Evolutionary conservation across 1,139 yeast species (phyloP), one percentile per base, ranked within the genome.

Genomic region (Geotrichum restrictum): DNA sequence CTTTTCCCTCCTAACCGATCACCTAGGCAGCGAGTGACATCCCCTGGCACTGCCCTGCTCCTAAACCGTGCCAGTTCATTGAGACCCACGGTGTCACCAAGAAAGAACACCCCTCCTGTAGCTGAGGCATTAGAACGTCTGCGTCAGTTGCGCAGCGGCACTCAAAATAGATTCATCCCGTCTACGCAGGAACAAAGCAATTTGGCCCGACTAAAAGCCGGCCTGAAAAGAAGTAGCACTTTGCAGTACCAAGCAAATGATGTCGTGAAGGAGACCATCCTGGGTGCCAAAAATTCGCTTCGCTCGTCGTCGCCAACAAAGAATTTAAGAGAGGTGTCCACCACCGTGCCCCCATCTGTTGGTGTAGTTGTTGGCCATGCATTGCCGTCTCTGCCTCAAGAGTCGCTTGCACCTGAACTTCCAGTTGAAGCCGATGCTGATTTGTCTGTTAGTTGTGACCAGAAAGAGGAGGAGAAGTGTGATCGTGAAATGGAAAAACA

Each of bases 191-290:
- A 42, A n/a, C 53, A 58, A 24, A 60, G 60, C 29, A 55, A 57
- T 1, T 50, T 63, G 19, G 58, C 57, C 2, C 57, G 57, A 14
- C 59, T 59, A 18, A 58, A 59, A 32, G 56, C 60, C 29, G 56
- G 56, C 18, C 52, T 63, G 32, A 54, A 55, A 43, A 52, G 63
- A 48, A 59, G 62, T 11, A 59, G 56, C 44, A 59, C 68, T 10
- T 58, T 56, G 39, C 62, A 60, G 38, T 57, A 56, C 53, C 45
- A 60, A 57, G 59, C 65, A 53, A 54, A 62, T 22, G 61, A 69
- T 54, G 53, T 54, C 36, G 58, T 52, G 45, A 56, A 56, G 55
- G 57, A 55, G 44, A 43, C 60, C 40, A 43, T 61, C 27, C 45
- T 59, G 31, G 57, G 60, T 1, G 61, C 66, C 4, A 57, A 54